Evolutionary conservation across 2,329 filamentous ascomycete genomes (phyloP).

Genomic region (Karstenula rhodostoma): DNA sequence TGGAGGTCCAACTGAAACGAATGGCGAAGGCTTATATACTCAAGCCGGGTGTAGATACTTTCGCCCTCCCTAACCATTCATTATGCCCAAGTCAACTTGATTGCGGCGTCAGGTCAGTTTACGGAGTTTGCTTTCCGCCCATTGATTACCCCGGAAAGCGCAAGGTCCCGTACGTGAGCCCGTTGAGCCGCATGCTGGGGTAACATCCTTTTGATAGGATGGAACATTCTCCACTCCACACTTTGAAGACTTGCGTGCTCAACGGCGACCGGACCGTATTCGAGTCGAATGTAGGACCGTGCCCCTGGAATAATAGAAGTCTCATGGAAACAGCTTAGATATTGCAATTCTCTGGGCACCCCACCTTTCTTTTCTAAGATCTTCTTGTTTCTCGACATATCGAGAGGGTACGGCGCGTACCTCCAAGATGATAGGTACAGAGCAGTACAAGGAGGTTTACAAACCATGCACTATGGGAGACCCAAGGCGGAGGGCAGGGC

Average conservation of each 20-base stretch:
- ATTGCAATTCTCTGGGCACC: constrained; percentile 1
- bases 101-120: constrained; percentile 8
- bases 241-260: background rate
- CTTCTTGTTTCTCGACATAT: background rate
- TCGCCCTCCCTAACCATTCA: background rate
- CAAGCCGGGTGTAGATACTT: background rate
- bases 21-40: constrained; percentile 8
- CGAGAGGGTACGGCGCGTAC: background rate
- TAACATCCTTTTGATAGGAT: background rate
- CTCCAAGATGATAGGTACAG: constrained; percentile 9
- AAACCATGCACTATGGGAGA: background rate
- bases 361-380: background rate
- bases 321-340: background rate
- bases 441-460: constrained; percentile 9
- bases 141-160: background rate
- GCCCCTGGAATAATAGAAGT: background rate
- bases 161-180: constrained; percentile 6
- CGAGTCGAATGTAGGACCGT: background rate
- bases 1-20: background rate
- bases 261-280: constrained; percentile 10
- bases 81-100: constrained; percentile 2
- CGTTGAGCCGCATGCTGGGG: constrained; percentile 5
- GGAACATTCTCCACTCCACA: constrained; percentile 1
- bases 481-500: constrained; percentile 11
- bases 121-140: background rate